Evolutionary conservation across 371 early-diverging fungal species (phyloP).

Genomic region (Lichtheimia hyalospora): DNA sequence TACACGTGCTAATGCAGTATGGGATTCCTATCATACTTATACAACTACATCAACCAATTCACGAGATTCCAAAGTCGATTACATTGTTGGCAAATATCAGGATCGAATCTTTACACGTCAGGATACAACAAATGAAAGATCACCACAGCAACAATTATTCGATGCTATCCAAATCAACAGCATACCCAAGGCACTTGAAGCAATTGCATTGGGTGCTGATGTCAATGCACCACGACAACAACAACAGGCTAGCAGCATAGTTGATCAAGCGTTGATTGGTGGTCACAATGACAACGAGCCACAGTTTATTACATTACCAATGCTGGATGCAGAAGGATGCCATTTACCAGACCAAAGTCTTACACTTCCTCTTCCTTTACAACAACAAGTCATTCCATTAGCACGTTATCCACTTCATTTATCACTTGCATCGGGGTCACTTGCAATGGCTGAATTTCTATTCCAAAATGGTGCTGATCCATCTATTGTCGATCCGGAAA

Average conservation of each 20-base stretch:
- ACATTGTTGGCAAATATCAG: conserved; percentile 37
- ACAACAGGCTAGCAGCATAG: not conserved
- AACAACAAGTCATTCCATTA: not conserved
- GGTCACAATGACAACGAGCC: not conserved
- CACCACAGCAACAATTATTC: conserved; percentile 24
- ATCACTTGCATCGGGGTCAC: conserved; percentile 3
- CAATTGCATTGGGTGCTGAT: conserved; percentile 40
- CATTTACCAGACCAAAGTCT: conserved; percentile 4
- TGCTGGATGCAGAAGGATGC: conserved; percentile 6
- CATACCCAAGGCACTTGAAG: conserved; percentile 35
- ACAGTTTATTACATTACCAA: conserved; percentile 4
- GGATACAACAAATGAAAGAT: not conserved
- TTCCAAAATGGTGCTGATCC: conserved; percentile 54
- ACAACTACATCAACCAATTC: conserved; percentile 3
- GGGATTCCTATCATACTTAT: conserved; percentile 38
- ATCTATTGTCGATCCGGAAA: conserved; percentile 21
- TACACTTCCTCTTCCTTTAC: not conserved
- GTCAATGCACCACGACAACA: conserved; percentile 21
- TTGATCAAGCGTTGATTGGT: not conserved
- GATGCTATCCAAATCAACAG: conserved; percentile 37
- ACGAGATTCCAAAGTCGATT: conserved; percentile 8
- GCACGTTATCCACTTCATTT: conserved; percentile 25
- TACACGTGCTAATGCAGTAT: conserved; percentile 53
- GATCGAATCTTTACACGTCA: conserved; percentile 19
- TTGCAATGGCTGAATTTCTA: conserved; percentile 45